Conservation (phyloP, 2,329 filamentous ascomycete genomes). For the Westerdykella ornata region DNA sequence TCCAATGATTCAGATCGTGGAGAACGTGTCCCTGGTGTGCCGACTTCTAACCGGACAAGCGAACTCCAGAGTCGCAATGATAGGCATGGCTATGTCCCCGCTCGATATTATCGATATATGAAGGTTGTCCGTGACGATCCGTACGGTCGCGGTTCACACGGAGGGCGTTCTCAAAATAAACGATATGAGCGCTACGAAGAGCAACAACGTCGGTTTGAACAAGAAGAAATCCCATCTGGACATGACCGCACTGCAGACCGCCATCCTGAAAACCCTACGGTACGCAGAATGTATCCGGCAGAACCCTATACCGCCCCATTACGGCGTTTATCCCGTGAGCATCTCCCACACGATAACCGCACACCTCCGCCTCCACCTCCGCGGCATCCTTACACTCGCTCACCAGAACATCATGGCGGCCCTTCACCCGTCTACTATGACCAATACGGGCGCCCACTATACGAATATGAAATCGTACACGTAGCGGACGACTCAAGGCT, state of each 20-base stretch:
- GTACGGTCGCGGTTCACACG: constrained; percentile 29
- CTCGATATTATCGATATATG: constrained; percentile 34
- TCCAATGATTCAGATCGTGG: constrained; percentile 32
- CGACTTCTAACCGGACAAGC: constrained; percentile 23
- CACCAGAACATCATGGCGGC: constrained; percentile 19
- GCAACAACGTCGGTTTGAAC: constrained; percentile 31
- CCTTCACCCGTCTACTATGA: constrained; percentile 27
- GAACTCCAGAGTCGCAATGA: constrained; percentile 30
- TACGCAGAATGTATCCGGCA: constrained; percentile 25
- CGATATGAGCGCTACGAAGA: constrained; percentile 29
- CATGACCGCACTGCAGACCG: constrained; percentile 19
- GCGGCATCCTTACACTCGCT: constrained; percentile 22
- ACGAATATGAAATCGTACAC: constrained; percentile 29
- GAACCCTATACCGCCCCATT: constrained; percentile 17
- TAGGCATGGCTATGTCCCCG: constrained; percentile 28
- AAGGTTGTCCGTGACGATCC: constrained; percentile 31
- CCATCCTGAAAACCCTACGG: constrained; percentile 31
- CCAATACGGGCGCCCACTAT: constrained; percentile 25
- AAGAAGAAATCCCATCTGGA: constrained; percentile 32
- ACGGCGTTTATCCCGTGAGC: constrained; percentile 23
- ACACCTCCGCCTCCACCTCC: constrained; percentile 24
- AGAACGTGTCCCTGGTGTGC: constrained; percentile 18
- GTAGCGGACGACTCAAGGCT: constrained; percentile 23
- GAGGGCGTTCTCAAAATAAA: constrained; percentile 31
- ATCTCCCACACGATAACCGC: constrained; percentile 32